These are phyloP conservation scores for Pochonia chlamydosporia DNA, from an alignment of 2,329 filamentous ascomycete species.

Conservation along the genomic window DNA sequence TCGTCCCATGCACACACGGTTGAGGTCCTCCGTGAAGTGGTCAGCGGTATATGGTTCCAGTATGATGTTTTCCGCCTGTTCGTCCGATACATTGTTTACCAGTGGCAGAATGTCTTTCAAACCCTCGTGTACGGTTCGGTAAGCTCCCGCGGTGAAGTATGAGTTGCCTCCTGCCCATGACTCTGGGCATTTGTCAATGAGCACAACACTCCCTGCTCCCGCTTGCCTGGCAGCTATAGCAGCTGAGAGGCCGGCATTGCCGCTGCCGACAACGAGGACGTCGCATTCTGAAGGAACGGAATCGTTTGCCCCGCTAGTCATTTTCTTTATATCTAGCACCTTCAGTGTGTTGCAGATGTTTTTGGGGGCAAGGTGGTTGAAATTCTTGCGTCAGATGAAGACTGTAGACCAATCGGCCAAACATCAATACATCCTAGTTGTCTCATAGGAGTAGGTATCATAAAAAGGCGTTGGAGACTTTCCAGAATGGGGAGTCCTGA, in stretches of 20 bases:
- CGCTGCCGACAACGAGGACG: slow-evolving; percentile 53
- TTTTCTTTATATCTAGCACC: background rate
- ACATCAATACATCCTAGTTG: no score
- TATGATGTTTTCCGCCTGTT: slow-evolving; percentile 29
- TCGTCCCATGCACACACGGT: slow-evolving; percentile 48
- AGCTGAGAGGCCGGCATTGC: slow-evolving; percentile 59
- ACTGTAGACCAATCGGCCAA: no score
- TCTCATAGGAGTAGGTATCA: no score
- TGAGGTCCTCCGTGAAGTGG: slow-evolving; percentile 51
- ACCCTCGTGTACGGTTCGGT: slow-evolving; percentile 50
- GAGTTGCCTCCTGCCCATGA: slow-evolving; percentile 58
- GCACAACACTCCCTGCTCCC: slow-evolving; percentile 37
- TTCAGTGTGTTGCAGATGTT: no score
- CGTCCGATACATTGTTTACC: slow-evolving; percentile 50
- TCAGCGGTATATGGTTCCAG: slow-evolving; percentile 17
- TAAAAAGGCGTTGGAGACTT: no score
- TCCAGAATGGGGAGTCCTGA: no score
- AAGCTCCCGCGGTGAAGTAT: slow-evolving; percentile 61
- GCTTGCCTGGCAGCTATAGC: slow-evolving; percentile 49
- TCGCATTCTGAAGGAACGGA: slow-evolving; percentile 15
- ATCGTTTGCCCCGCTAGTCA: background rate
- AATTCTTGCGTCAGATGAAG: no score
- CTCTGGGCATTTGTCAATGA: slow-evolving; percentile 55
- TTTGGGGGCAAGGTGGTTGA: no score
- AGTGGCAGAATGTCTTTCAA: slow-evolving; percentile 52